Evolutionary conservation across 208 protist genomes (phyloP).

Genomic region (Hexamita inflata): DNA sequence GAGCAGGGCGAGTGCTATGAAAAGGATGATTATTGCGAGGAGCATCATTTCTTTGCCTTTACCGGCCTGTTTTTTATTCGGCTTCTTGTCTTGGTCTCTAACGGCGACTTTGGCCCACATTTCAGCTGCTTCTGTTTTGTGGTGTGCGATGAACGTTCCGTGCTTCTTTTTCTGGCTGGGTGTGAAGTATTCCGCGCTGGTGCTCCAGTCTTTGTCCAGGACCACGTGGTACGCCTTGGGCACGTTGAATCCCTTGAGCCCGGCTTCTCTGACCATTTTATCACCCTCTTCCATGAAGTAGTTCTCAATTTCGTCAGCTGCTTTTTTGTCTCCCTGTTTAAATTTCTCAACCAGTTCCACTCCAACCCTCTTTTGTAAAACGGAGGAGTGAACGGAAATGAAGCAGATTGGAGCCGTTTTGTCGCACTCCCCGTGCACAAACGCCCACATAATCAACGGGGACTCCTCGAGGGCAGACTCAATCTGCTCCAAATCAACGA

Average conservation of each 20-base stretch:
- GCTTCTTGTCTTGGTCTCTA: no score
- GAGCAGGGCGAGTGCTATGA: no score
- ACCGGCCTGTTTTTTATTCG: no score
- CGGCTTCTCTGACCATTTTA: not conserved
- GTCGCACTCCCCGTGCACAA: not conserved
- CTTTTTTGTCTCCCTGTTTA: no score
- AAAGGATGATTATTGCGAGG: no score
- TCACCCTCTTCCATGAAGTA: not conserved
- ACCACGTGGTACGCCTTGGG: not conserved
- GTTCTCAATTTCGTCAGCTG: no score
- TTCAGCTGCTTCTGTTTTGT: no score
- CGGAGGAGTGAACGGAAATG: not conserved
- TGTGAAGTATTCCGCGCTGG: not conserved
- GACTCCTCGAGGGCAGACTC: not conserved
- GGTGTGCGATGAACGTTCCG: not conserved
- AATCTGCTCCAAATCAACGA: not conserved
- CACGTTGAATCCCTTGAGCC: conserved; percentile 19
- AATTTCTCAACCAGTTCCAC: no score
- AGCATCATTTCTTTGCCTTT: no score
- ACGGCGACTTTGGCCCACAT: no score
- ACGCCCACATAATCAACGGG: not conserved
- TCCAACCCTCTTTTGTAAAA: no score
- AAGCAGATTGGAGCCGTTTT: conserved; percentile 2
- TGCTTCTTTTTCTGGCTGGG: conserved; percentile 12
- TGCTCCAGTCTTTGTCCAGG: conserved; percentile 18